phyloP scores from a whole-genome alignment of 2,329 filamentous ascomycete genomes.

The Sordariomycetes sp. region DNA sequence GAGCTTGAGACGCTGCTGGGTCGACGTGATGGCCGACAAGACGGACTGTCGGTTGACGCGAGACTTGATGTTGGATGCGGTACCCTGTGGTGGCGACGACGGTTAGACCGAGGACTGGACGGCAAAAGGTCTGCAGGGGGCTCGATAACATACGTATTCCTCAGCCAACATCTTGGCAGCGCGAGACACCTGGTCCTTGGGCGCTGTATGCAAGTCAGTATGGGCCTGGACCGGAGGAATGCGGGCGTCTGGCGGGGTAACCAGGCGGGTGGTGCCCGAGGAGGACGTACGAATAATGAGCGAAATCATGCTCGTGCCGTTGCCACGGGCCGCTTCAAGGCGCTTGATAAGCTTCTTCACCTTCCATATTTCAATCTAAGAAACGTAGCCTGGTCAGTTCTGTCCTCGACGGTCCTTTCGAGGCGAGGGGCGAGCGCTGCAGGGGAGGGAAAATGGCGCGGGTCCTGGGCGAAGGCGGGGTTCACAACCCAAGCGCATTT shows the following conservation, averaged over 20 bases:
- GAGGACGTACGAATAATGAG: conserved; percentile 79
- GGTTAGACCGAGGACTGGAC: conserved; percentile 1
- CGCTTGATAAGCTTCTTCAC: conserved; percentile 99
- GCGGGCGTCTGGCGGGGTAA: conserved; percentile 1
- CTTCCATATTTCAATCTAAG: conserved; percentile 76
- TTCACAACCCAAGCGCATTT: neutral
- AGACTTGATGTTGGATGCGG: conserved; percentile 98
- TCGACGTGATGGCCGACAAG: conserved; percentile 95
- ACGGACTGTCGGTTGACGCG: conserved; percentile 98
- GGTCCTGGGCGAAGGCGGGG: neutral
- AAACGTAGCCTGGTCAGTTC: conserved; percentile 10
- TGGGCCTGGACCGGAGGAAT: neutral
- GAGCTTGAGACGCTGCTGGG: conserved; percentile 96
- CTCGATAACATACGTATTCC: conserved; percentile 72
- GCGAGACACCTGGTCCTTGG: conserved; percentile 95
- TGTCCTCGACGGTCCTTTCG: conserved; percentile 7
- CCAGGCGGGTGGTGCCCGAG: neutral
- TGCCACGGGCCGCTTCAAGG: conserved; percentile 91
- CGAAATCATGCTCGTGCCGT: conserved; percentile 99
- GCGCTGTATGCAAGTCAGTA: conserved; percentile 44
- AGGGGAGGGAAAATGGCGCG: neutral
- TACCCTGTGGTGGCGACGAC: conserved; percentile 53
- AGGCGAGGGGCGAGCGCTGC: neutral
- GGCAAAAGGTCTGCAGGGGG: neutral
- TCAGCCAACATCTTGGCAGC: conserved; percentile 99